Base-by-base conservation (phyloP, 2,329 filamentous ascomycete genomes). In the Calonectria pteridis region DNA sequence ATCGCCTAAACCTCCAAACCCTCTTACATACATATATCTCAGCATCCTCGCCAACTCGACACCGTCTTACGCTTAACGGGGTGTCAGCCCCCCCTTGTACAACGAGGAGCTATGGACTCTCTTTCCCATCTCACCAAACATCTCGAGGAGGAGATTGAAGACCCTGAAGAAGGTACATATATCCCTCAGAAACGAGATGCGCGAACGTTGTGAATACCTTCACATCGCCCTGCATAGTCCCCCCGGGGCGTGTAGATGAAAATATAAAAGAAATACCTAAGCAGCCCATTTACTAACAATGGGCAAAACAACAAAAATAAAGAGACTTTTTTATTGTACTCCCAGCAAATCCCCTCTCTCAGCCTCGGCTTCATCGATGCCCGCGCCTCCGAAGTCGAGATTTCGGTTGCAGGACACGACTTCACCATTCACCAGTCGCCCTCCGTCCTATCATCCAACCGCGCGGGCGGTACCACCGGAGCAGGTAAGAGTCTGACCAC, bases 301-400 rank as follows among this genome's bases (percentile, higher is more conserved):
- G 43, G n/a, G n/a, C 20, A 11, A 20, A 18, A 28, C 40, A 18
- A 28, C 40, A 18, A 33, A 29, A 59, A 13, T 1, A 59, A 26
- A 98, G 96, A 98, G 86, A 94, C 95, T 6, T 98, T 98, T 81
- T 86, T 96, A 46, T 89, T 98, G 69, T 98, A 98, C 87, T 93
- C 95, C 53, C 92, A 94, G 82, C 86, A 91, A 23, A 91, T 95
- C 31, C 92, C 94, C 0, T 94, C 93, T 16, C 91, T 92, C 69
- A 93, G 95, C 79, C 92, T 98, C 13, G 97, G 96, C 81, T 97
- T 98, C 84, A 86, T 98, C 76, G 93, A 98, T 83, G 87, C 94
- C 20, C 91, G 90, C 76, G 92, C 94, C 13, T 83, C 89, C 1
- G 84, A 86, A 2, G 83, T 98, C 43, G 90, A 94, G 16, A 82